Conservation (phyloP, 2,329 filamentous ascomycete genomes). For the Dactylellina sp. region DNA sequence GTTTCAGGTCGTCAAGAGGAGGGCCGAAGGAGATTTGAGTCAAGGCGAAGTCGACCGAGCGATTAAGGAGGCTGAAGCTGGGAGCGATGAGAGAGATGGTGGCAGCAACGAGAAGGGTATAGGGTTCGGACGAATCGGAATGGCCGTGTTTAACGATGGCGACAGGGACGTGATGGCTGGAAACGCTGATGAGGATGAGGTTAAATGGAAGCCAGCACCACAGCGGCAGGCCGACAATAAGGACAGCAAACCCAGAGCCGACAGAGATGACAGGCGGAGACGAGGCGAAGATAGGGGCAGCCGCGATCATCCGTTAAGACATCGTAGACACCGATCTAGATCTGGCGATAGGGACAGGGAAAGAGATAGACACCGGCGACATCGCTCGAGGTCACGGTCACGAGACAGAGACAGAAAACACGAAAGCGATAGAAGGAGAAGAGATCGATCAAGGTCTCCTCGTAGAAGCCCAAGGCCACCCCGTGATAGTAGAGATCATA, state of each 20-base stretch:
- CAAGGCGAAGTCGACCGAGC: slow-evolving; percentile 71
- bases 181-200: slow-evolving; percentile 60
- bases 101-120: slow-evolving; percentile 61
- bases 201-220: slow-evolving; percentile 59
- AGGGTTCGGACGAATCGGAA: slow-evolving; percentile 61
- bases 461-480: slow-evolving; percentile 9
- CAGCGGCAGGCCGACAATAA: slow-evolving; percentile 57
- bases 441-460: slow-evolving; percentile 38
- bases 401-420: slow-evolving; percentile 40
- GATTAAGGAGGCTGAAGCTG: slow-evolving; percentile 66
- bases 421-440: slow-evolving; percentile 26
- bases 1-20: slow-evolving; percentile 74
- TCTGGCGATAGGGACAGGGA: slow-evolving; percentile 56
- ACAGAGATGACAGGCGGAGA: slow-evolving; percentile 62
- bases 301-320: slow-evolving; percentile 60
- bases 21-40: slow-evolving; percentile 67
- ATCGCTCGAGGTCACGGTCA: slow-evolving; percentile 38
- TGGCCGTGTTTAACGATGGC: slow-evolving; percentile 62
- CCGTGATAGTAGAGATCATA: slow-evolving; percentile 19
- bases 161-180: slow-evolving; percentile 60
- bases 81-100: slow-evolving; percentile 55
- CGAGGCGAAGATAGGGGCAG: slow-evolving; percentile 62
- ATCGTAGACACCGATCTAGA: slow-evolving; percentile 60
- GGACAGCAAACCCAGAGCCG: slow-evolving; percentile 61
- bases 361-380: slow-evolving; percentile 61